phyloP scores from a whole-genome alignment of 2,329 filamentous ascomycete genomes.

The Chalaropsis ovoidea region DNA sequence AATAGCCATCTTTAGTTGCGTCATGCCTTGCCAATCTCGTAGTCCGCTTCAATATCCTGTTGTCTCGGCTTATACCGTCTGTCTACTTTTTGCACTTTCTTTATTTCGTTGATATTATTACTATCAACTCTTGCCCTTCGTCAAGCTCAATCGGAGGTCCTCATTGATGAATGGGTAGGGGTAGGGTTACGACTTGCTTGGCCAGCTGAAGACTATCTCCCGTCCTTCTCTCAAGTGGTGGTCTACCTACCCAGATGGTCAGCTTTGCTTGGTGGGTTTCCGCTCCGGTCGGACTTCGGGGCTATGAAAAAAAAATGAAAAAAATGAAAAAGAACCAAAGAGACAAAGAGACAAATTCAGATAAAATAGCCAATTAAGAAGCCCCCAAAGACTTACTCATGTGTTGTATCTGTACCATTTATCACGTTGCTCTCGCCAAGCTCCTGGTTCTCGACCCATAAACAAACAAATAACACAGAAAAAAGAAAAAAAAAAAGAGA shows the following conservation, averaged over 20 bases:
- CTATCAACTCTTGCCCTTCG: neutral
- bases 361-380: neutral
- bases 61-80: neutral
- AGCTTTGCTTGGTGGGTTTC: neutral
- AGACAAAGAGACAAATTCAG: neutral
- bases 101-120: too few species aligned
- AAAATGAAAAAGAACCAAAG: too few species aligned
- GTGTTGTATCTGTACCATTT: too few species aligned
- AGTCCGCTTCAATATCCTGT: neutral
- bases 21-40: neutral
- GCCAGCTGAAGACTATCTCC: neutral
- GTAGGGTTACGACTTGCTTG: neutral
- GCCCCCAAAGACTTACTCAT: neutral
- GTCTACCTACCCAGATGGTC: neutral
- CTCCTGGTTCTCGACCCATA: neutral
- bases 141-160: neutral
- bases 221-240: neutral
- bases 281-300: neutral
- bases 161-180: too few species aligned
- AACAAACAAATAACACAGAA: too few species aligned
- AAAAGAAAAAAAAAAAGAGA: neutral
- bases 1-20: neutral
- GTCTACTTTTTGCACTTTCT: neutral
- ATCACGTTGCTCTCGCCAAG: slow-evolving; percentile 6
- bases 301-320: neutral